These are phyloP conservation scores for Niebla homalea DNA, from an alignment of 495 filamentous ascomycete genomes.

Conservation along the genomic window DNA sequence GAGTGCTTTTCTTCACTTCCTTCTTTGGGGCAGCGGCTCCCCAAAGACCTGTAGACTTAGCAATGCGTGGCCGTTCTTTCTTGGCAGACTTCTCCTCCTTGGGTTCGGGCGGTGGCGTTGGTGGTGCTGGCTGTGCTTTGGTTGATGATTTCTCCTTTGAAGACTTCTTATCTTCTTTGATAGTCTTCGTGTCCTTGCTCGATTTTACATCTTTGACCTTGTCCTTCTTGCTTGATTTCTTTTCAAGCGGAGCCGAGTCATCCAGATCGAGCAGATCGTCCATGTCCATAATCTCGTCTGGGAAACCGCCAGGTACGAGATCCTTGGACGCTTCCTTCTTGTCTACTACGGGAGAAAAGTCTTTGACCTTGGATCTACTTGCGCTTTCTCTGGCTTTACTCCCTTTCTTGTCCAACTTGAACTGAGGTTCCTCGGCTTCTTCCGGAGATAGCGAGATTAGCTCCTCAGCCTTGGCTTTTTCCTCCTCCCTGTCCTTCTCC, in stretches of 20 bases:
- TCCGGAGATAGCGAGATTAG: slow-evolving; percentile 10
- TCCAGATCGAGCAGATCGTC: slow-evolving; percentile 16
- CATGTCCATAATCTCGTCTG: slow-evolving; percentile 17
- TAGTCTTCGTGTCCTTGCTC: slow-evolving; percentile 21
- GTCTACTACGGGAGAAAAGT: slow-evolving; percentile 14
- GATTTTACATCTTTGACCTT: slow-evolving; percentile 14
- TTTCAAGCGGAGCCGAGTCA: slow-evolving; percentile 18
- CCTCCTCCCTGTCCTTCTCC: slow-evolving; percentile 28
- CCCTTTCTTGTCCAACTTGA: slow-evolving; percentile 11
- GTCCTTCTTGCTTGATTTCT: slow-evolving; percentile 3
- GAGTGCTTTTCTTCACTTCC: slow-evolving; percentile 30
- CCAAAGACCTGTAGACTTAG: slow-evolving; percentile 38
- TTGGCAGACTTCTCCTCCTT: slow-evolving; percentile 34
- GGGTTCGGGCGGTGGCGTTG: slow-evolving; percentile 42
- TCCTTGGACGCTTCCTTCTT: slow-evolving; percentile 22
- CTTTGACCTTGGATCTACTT: slow-evolving; percentile 12
- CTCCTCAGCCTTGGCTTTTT: slow-evolving; percentile 22
- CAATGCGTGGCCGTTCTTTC: slow-evolving; percentile 46
- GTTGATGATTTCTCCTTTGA: slow-evolving; percentile 14
- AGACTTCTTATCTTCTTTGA: slow-evolving; percentile 11
- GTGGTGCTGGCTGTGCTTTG: slow-evolving; percentile 24
- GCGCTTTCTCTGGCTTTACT: slow-evolving; percentile 16
- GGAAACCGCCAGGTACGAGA: slow-evolving; percentile 31
- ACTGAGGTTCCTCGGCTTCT: slow-evolving; percentile 5
- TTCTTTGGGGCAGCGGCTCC: slow-evolving; percentile 46